Evolutionary conservation across 2,329 filamentous ascomycete species (phyloP), one percentile per base, ranked within the genome.

Genomic region (Sporothrix sp.): DNA sequence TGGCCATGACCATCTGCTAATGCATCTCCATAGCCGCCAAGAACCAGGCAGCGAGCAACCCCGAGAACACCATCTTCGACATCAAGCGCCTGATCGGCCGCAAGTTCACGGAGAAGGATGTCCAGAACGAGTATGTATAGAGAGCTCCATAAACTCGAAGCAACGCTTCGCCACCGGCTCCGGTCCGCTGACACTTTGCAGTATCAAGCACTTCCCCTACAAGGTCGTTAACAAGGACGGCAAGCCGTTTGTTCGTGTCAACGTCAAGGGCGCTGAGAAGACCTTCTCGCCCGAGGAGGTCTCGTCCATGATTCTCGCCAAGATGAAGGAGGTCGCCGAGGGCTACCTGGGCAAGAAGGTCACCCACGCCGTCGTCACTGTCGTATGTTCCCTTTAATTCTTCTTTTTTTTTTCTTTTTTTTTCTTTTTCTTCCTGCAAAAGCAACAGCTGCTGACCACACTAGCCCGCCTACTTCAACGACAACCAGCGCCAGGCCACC

Each of bases 161-260:
- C n/a, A n/a, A n/a, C n/a, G n/a, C n/a, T n/a, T n/a, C n/a, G n/a
- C n/a, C n/a, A n/a, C n/a, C n/a, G n/a, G n/a, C n/a, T n/a, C n/a
- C n/a, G n/a, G n/a, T n/a, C 10, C 14, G 4, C 50, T 53, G 50
- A 55, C 44, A 18, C 11, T 1, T 16, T 3, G 20, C 48, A 57
- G 55, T 66, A 79, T 93, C 66, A 97, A 98, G 86, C 87, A 96
- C 78, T 96, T 95, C 80, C 91, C 93, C 64, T 98, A 91, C 85
- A 88, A 87, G 74, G 86, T 98, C 55, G 66, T 88, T 65, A 79
- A 85, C 77, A 90, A 93, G 77, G 81, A 85, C 70, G 89, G 83
- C 67, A 95, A 96, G 76, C 93, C 93, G 58, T 73, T 82, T 59
- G 82, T 98, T 65, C 78, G 85, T 66, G 85, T 91, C 61, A 69